A percentile compares a stretch with the other conserved stretches of the same genome.
phyloP scores from a whole-genome alignment of 2,329 filamentous ascomycete species.

The Arthrobotrys musiformis region DNA sequence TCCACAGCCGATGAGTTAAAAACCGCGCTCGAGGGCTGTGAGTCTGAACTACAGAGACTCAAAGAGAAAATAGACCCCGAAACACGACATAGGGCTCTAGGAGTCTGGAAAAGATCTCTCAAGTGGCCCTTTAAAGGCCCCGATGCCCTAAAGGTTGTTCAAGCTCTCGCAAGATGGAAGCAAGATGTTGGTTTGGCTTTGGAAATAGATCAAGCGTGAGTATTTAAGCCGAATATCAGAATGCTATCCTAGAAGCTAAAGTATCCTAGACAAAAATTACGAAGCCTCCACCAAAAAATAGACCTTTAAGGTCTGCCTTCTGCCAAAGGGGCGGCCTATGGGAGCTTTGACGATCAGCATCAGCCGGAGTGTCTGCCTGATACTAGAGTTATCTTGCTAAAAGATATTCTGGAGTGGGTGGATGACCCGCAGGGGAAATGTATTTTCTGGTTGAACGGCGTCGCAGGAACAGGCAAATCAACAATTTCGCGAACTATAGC shows the following conservation, averaged over 20 bases:
- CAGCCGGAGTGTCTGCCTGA: not conserved
- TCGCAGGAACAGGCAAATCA: not conserved
- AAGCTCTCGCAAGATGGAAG: not conserved
- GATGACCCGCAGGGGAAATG: constrained; percentile 30
- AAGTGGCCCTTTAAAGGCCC: not conserved
- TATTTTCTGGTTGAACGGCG: constrained; percentile 62
- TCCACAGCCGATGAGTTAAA: not conserved
- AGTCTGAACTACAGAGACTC: not conserved
- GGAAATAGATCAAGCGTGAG: not conserved
- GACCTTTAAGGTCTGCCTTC: not conserved
- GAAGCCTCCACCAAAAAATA: not conserved
- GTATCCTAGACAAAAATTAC: not conserved
- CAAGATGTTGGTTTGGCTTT: not conserved
- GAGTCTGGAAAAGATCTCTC: not conserved
- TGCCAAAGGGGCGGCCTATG: constrained; percentile 1
- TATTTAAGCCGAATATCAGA: no score
- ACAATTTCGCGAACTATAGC: constrained; percentile 3
- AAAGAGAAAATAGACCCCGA: not conserved
- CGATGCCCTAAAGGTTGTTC: not conserved
- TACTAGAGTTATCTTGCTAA: not conserved
- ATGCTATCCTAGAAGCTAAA: no score
- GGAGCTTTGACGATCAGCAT: constrained; percentile 3
- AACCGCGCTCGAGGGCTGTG: not conserved
- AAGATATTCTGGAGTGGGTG: not conserved
- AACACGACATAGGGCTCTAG: not conserved